These are phyloP conservation scores for Alternaria triticina DNA, from an alignment of 2,329 filamentous ascomycete species.

Conservation along the genomic window DNA sequence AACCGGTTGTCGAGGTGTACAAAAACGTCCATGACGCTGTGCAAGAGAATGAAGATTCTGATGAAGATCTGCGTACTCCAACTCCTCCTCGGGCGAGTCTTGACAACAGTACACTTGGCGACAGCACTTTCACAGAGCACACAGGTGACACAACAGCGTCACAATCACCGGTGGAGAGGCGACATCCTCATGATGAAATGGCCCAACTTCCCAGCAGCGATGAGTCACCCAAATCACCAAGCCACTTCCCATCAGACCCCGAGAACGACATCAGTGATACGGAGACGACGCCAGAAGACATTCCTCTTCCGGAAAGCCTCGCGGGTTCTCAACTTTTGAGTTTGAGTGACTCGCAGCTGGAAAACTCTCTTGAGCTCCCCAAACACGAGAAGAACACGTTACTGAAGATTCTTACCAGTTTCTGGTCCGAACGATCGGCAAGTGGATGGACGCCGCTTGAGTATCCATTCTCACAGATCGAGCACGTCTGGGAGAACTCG, in stretches of 20 bases:
- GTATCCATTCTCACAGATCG: slow-evolving; percentile 80
- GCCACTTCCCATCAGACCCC: slow-evolving; percentile 58
- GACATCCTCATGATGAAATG: slow-evolving; percentile 21
- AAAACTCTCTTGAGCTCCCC: slow-evolving; percentile 75
- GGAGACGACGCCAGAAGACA: slow-evolving; percentile 74
- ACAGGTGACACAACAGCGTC: slow-evolving; percentile 38
- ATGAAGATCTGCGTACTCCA: slow-evolving; percentile 62
- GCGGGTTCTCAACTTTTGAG: slow-evolving; percentile 60
- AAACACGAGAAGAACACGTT: slow-evolving; percentile 93
- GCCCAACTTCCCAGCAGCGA: slow-evolving; percentile 30
- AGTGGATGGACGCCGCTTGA: slow-evolving; percentile 93
- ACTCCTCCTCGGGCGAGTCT: slow-evolving; percentile 43
- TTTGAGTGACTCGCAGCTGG: slow-evolving; percentile 61
- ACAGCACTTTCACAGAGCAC: slow-evolving; percentile 43
- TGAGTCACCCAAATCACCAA: slow-evolving; percentile 32
- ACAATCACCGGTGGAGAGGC: slow-evolving; percentile 45
- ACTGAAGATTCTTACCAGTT: slow-evolving; percentile 94
- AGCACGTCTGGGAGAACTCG: slow-evolving; percentile 96
- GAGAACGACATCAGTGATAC: slow-evolving; percentile 67
- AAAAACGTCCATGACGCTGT: slow-evolving; percentile 93
- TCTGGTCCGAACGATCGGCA: slow-evolving; percentile 97
- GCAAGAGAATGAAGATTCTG: slow-evolving; percentile 73
- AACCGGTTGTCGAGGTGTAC: slow-evolving; percentile 95
- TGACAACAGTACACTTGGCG: slow-evolving; percentile 47
- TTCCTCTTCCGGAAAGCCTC: slow-evolving; percentile 66